phyloP scores from a whole-genome alignment of 2,329 filamentous ascomycete species.

The Fusarium virguliforme region DNA sequence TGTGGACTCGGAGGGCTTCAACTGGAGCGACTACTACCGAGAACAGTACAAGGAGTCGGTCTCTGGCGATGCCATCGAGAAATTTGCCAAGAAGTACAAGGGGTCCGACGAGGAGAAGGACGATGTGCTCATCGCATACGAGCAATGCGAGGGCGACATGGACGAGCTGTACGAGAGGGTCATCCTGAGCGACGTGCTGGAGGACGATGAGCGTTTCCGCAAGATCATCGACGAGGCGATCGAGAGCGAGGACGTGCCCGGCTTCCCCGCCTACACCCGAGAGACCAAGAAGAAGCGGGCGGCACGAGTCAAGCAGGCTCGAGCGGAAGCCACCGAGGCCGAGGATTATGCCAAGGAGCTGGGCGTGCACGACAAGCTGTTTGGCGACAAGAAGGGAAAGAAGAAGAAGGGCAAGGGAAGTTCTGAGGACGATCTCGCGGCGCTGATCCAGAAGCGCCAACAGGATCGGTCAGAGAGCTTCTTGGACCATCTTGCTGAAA shows the following conservation, averaged over 20 bases:
- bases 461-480: conserved; percentile 73
- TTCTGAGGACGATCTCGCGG: conserved; percentile 74
- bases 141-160: conserved; percentile 81
- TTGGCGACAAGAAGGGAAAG: conserved; percentile 67
- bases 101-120: conserved; percentile 86
- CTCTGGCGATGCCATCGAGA: conserved; percentile 80
- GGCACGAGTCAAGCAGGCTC: conserved; percentile 73
- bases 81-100: conserved; percentile 85
- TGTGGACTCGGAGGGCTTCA: conserved; percentile 83
- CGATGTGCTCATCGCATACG: conserved; percentile 85
- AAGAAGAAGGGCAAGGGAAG: conserved; percentile 59
- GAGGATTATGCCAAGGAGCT: conserved; percentile 82
- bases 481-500: conserved; percentile 82
- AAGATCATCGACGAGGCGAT: conserved; percentile 87
- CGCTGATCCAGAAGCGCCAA: conserved; percentile 82
- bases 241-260: conserved; percentile 74
- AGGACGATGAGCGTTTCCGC: conserved; percentile 90
- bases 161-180: conserved; percentile 83
- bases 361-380: conserved; percentile 80
- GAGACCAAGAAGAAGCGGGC: conserved; percentile 79
- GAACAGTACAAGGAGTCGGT: conserved; percentile 86
- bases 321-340: conserved; percentile 80
- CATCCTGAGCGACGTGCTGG: conserved; percentile 87
- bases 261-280: conserved; percentile 78
- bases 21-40: conserved; percentile 92